Conservation (phyloP, 2,329 filamentous ascomycete species). For the Cladosporium sp. region DNA sequence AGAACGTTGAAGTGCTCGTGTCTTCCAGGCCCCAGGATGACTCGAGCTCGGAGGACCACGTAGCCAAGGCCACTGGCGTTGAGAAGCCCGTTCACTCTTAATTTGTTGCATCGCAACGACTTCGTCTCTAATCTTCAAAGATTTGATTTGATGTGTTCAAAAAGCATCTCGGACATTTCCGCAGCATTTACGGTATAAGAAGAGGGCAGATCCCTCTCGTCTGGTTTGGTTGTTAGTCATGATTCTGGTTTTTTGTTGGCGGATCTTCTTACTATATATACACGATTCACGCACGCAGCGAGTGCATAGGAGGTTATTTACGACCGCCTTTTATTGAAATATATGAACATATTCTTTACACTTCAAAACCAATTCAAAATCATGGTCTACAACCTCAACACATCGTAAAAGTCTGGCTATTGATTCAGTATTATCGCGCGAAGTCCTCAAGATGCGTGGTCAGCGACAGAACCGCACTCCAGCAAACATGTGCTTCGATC, state of each 20-base stretch:
- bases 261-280: not conserved
- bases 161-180: conserved; percentile 9
- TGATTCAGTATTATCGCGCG: not conserved
- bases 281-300: not conserved
- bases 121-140: not conserved
- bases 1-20: conserved; percentile 64
- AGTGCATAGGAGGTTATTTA: not conserved
- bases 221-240: not conserved
- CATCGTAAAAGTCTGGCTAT: not conserved
- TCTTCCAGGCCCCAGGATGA: not conserved
- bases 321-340: not conserved
- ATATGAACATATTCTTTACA: not conserved
- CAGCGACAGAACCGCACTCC: not conserved
- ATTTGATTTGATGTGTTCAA: conserved; percentile 5
- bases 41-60: not conserved
- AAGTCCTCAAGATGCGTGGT: not conserved
- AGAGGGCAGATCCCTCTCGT: conserved; percentile 17
- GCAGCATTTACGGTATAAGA: conserved; percentile 14
- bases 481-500: not conserved
- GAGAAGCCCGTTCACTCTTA: not conserved
- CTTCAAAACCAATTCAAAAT: not conserved
- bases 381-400: not conserved
- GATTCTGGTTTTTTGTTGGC: not conserved
- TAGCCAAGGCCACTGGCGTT: not conserved
- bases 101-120: not conserved